Evolutionary conservation across 73 alveolate genomes (phyloP), one percentile per base, ranked within the genome.

Genomic region (Symbiodinium natans): DNA sequence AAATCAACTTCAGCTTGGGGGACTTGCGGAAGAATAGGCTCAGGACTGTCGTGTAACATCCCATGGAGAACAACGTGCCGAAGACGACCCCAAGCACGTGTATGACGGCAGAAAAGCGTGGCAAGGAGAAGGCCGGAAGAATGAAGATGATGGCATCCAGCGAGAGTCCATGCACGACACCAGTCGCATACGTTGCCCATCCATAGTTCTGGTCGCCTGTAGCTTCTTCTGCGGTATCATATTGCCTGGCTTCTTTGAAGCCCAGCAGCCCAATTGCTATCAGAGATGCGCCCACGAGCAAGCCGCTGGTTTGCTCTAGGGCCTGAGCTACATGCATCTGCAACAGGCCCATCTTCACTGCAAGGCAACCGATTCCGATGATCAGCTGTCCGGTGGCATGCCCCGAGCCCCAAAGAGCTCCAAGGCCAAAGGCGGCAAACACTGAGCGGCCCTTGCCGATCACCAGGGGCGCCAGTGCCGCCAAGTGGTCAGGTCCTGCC

Each of bases 401-500:
- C 3, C 95, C 95, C 0, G 95, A 87, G 41, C 95, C 95, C 95
- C 95, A 87, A 17, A 87, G 95, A 31, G 95, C 95, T 4, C 95
- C 95, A 38, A 87, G 85, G 86, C 95, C 95, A 83, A 87, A 87
- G 95, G 95, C 84, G 7, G 95, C 95, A 34, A 87, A 87, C 71
- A 59, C 21, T 59, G 86, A 38, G n/a, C 95, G 84, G 11, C 95
- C 85, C 52, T 87, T 34, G 73, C 95, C 95, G 73, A 87, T 87
- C 85, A 87, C 95, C 95, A 87, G 19, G 2, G 95, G 95, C 85
- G 95, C 95, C 85, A 87, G n/a, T 25, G 95, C 95, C 25, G 95
- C 95, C 42, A 87, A 56, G 73, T 87, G 95, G 85, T 87, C 95
- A 3, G 95, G 95, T 34, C 95, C 95, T 59, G 95, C 95, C 95